Base-by-base conservation (phyloP, 257 asterid species). In the Solanum clarkiae region DNA sequence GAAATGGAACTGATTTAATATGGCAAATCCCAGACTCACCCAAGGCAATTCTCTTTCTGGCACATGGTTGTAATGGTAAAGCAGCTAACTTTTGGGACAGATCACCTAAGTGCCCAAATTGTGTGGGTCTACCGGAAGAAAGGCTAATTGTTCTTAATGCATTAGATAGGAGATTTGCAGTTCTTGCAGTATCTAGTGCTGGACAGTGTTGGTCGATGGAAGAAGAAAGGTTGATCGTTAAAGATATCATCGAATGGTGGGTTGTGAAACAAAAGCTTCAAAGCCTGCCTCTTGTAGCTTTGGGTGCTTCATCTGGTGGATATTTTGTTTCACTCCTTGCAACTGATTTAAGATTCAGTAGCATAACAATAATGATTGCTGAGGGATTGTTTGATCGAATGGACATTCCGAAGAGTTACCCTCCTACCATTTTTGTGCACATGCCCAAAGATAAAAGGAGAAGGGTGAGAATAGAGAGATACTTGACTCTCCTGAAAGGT, bases 261-360 rank as follows among this genome's bases (percentile, higher is more conserved):
- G 83, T 92, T 68, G 86, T 91, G 5, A 90, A 92, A 44, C 89
- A 89, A 75, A 91, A 86, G 80, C 91, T 95, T 40, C 89, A 89
- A 60, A 90, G 89, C 60, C 86, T 96, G 88, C 99, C 98, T 62
- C 68, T 94, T 20, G 92, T 92, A 85, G 99, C 96, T 44, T 84
- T 96, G 89, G 98, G 99, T 74, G 99, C 99, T 17, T 95, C 98
- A 2, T 96, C 99, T 0, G 99, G 99, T 81, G 99, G 98, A 84
- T 92, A 95, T 84, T 96, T 96, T 68, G 95, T 96, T 84, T 96
- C 99, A 24, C 92, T 89, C 51, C 95, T 96, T 51, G 98, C 98
- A 11, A 84, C 85, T 1, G 88, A 86, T 87, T 9, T 95, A 68
- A 89, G 79, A 49, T 94, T 96, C 85, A 92, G 87, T 80, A 89